Base-by-base conservation (phyloP, 208 protist genomes). In the Leishmania mexicana region DNA sequence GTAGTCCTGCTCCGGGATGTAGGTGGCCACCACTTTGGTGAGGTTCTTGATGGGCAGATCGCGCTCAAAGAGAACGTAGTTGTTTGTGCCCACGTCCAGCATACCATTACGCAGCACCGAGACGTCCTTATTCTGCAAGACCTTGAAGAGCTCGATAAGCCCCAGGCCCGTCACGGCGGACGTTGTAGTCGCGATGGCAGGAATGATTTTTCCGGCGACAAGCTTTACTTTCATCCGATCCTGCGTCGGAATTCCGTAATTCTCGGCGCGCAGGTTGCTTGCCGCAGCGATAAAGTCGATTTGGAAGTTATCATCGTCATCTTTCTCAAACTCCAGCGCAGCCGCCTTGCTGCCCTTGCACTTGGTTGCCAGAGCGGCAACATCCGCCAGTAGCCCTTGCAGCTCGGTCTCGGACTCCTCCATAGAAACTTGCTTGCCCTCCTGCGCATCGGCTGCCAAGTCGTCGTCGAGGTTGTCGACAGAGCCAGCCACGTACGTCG, bases 151-250 rank as follows among this genome's bases (percentile, higher is more conserved):
- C 90, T 99, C 99, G 38, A 99, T 90, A 76, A 95, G 93, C 6
- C 99, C 98, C 3, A 99, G 92, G 10, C 99, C 99, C 45, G 98
- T 98, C 15, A 99, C 99, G 7, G 99, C 83, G 31, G 99, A 99
- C 6, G 99, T 99, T 10, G 99, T 99, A 2, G 99, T 99, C 57
- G 99, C 98, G 83, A 99, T 99, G 24, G 99, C 99, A n/a, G 99
- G 99, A 79, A 99, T 99, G 86, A 99, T 99, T 84, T 99, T 99
- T 51, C 99, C 99, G 4, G 99, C 98, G 73, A 99, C 95, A 51
- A 96, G 86, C 83, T 99, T 99, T 70, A 97, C 97, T 79, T 97
- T 95, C 85, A 95, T 88, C 49, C 91, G 86, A 79, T 98, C 95
- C 35, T 90, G 91, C 42, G 92, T 89, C 11, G 96, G 90, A 75